Evolutionary conservation across 306 rosid genomes (phyloP).

Genomic region (Pyrus communis): DNA sequence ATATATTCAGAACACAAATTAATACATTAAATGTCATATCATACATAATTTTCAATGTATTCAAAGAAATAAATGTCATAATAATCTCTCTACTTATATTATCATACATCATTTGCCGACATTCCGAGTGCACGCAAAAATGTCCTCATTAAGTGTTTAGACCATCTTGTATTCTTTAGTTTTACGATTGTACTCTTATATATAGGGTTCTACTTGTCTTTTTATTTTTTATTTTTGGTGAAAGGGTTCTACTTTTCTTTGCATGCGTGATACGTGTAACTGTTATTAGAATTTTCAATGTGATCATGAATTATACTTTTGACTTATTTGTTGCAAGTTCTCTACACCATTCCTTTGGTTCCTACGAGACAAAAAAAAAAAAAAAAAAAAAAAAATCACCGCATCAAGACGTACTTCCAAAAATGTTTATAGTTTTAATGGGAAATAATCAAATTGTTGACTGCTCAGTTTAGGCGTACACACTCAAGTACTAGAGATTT

Average conservation of each 20-base stretch:
- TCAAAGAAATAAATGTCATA: too few relatives aligned
- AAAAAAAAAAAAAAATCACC: background rate
- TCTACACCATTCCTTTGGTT: background rate
- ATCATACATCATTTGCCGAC: too few relatives aligned
- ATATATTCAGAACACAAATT: too few relatives aligned
- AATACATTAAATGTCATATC: too few relatives aligned
- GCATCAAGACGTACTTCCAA: background rate
- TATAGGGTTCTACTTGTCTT: too few relatives aligned
- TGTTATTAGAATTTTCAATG: background rate
- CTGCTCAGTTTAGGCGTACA: background rate
- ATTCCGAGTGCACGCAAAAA: too few relatives aligned
- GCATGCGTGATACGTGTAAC: background rate
- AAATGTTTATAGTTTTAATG: background rate
- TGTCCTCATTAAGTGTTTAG: background rate
- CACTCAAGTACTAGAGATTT: background rate
- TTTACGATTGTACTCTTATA: background rate
- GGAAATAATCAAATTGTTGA: background rate
- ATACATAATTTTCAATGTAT: too few relatives aligned
- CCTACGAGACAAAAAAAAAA: background rate
- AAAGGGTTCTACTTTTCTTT: too few relatives aligned
- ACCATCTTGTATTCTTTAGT: background rate
- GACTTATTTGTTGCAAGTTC: background rate
- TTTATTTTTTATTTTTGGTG: too few relatives aligned
- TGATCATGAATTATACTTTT: background rate
- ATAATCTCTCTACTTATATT: too few relatives aligned